Base-by-base conservation (phyloP, 768 basidiomycete species). In the Gautieria morchelliformis region DNA sequence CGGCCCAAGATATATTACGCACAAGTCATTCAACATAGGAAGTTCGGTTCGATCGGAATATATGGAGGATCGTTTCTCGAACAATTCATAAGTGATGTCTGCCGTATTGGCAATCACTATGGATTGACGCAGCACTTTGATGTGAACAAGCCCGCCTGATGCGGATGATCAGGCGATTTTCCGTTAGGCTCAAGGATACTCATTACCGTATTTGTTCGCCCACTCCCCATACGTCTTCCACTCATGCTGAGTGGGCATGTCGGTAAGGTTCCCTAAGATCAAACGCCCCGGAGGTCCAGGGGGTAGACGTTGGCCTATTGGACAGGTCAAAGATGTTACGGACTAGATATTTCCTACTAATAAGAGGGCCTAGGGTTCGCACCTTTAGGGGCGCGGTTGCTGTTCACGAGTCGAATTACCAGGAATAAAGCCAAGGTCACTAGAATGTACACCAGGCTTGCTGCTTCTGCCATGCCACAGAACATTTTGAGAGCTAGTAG, bases 1-100 rank as follows among this genome's bases (percentile, higher is more conserved):
- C 10, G 24, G 14, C 3, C 24, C 1, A 12, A 33, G 33, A 17
- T 9, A 17, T 5, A 33, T 15, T 24, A 80, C 83, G 64, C 63
- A 87, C 78, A 88, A 72, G 52, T 89, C 85, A 22, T 83, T 81
- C 14, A 71, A 72, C 87, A 90, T 89, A 45, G 84, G 74, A 22
- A 87, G 71, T 27, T 72, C 70, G 0, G 85, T 85, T 66, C 84
- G 86, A 70, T 89, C 88, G 8, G 87, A 83, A 67, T 89, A 89
- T 30, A 87, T 82, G 9, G 77, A 71, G 7, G 86, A 84, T 32
- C 80, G 78, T 64, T 80, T 84, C 56, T 89, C 87, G 61, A 91
- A 70, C 56, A 91, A 69, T 39, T 88, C 87, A 40, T 73, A 71
- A 0, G 76, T 78, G 0, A 75, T 81, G 39, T 84, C 76, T 7